Evolutionary conservation across 2,329 filamentous ascomycete species (phyloP).

Genomic region (Hypoxylon sp.): DNA sequence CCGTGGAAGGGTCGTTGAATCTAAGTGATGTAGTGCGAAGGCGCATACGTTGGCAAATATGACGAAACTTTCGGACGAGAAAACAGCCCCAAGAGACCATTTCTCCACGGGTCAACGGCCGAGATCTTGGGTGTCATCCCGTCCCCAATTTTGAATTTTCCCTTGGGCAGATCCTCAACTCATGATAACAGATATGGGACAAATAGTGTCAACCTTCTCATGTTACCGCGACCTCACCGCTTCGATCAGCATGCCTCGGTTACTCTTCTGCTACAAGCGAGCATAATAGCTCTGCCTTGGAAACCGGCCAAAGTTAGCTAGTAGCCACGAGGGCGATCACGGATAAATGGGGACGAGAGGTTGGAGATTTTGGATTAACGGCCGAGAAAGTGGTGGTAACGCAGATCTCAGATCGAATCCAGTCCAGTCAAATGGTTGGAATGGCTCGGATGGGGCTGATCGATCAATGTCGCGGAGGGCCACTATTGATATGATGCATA

Average conservation of each 20-base stretch:
- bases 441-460: constrained; percentile 25
- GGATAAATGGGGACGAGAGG: constrained; percentile 10
- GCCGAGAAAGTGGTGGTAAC: constrained; percentile 14
- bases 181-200: constrained; percentile 16
- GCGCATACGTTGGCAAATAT: constrained; percentile 8
- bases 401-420: constrained; percentile 30
- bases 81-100: constrained; percentile 13
- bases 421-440: constrained; percentile 11
- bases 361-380: constrained; percentile 9
- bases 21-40: background rate
- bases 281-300: constrained; percentile 14
- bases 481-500: constrained; percentile 40
- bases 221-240: background rate
- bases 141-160: constrained; percentile 25
- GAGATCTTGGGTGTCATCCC: constrained; percentile 34
- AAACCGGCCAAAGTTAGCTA: constrained; percentile 12
- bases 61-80: constrained; percentile 36
- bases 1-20: background rate
- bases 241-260: background rate
- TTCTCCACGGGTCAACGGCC: constrained; percentile 28
- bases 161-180: constrained; percentile 19
- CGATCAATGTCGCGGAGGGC: constrained; percentile 28
- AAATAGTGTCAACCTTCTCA: background rate
- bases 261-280: background rate
- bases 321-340: constrained; percentile 7